Percentiles rank a stretch among this genome's conserved stretches.
phyloP scores from a whole-genome alignment of 441 rosid species.

The Erodium texanum region DNA sequence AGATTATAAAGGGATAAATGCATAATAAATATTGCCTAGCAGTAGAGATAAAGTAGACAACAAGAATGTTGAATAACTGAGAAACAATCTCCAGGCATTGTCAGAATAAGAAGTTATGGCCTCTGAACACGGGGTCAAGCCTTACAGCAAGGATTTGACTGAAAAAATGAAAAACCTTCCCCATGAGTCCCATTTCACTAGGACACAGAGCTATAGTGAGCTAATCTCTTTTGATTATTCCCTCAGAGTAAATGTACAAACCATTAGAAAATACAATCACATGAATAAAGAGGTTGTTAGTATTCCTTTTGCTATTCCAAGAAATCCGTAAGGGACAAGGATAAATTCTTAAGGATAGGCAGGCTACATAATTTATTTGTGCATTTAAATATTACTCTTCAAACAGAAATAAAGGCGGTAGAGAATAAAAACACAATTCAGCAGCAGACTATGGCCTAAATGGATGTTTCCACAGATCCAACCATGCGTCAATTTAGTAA shows the following conservation, averaged over 20 bases:
- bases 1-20: not conserved
- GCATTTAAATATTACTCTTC: not conserved
- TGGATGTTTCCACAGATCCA: not conserved
- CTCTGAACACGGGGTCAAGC: not conserved
- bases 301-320: not conserved
- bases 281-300: not conserved
- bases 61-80: not conserved
- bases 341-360: not conserved
- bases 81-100: not conserved
- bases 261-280: not conserved
- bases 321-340: not conserved
- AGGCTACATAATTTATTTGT: not conserved
- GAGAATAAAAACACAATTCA: not conserved
- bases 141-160: not conserved
- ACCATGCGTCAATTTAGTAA: not conserved
- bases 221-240: not conserved
- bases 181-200: not conserved
- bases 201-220: not conserved
- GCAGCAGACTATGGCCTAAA: not conserved
- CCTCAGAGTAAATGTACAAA: not conserved
- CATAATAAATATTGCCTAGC: not conserved
- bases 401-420: not conserved
- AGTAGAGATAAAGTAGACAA: not conserved
- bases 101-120: not conserved
- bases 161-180: not conserved